Evolutionary conservation across 164 flowering plant species (phyloP).

Genomic region (Magnolia kwangsiensis): DNA sequence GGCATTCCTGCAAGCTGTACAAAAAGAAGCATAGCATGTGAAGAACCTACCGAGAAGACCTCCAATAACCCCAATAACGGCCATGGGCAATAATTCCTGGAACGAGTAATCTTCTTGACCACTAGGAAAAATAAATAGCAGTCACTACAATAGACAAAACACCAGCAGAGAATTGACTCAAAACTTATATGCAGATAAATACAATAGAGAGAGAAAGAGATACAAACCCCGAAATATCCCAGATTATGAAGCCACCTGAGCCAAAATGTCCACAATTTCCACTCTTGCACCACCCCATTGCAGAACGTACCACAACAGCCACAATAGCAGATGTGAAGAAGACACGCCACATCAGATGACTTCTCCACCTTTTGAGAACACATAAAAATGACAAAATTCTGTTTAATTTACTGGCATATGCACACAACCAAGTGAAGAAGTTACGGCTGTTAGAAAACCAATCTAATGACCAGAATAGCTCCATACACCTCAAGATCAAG

Average conservation of each 20-base stretch:
- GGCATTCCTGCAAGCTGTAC: neutral
- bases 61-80: slow-evolving; percentile 94
- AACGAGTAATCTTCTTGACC: slow-evolving; percentile 98
- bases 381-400: neutral
- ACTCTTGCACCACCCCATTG: slow-evolving; percentile 96
- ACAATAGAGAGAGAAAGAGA: slow-evolving; percentile 3
- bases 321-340: slow-evolving; percentile 97
- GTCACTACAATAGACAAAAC: neutral
- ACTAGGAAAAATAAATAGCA: slow-evolving; percentile 33
- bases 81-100: slow-evolving; percentile 92
- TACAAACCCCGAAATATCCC: slow-evolving; percentile 86
- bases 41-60: slow-evolving; percentile 84
- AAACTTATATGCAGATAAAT: neutral
- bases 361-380: slow-evolving; percentile 84
- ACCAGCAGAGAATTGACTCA: neutral
- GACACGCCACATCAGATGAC: slow-evolving; percentile 99
- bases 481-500: neutral
- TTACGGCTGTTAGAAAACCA: neutral
- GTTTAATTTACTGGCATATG: neutral
- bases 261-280: slow-evolving; percentile 99
- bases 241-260: slow-evolving; percentile 95
- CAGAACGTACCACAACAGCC: slow-evolving; percentile 92
- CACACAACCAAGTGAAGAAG: neutral
- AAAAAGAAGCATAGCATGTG: neutral
- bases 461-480: neutral